Base-by-base conservation (phyloP, 495 filamentous ascomycete species). In the Xylaria nigripes region DNA sequence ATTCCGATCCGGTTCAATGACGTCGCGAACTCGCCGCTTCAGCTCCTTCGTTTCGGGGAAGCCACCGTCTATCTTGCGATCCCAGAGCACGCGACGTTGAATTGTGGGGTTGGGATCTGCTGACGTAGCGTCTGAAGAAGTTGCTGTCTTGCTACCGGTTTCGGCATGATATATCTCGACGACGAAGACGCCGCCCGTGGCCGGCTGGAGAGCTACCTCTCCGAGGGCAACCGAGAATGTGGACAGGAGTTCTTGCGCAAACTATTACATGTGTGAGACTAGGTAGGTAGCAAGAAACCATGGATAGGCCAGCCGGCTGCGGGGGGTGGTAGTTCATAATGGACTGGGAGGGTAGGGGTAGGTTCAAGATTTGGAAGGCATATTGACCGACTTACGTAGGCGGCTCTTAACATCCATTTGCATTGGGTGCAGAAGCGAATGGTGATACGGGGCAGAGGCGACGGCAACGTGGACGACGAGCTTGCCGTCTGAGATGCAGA, bases 191-290 rank as follows among this genome's bases (percentile, higher is more conserved):
- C 93, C 93, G 22, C 93, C 91, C 0, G 89, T 95, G 16, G 82
- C 66, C 0, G 93, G 93, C 38, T 92, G 79, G 0, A 98, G 82
- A n/a, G 93, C 81, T 13, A 98, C 85, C 69, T 97, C 92, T 43
- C 92, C 90, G 0, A 98, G 77, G 51, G 83, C 76, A 12, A 83
- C 90, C 47, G 79, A 77, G 74, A 98, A 98, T 6, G 93, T 98
- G n/a, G 89, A 93, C 55, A 98, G 84, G 49, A 98, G 87, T 71
- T 98, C 93, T 81, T 98, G 93, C 42, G 87, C 90, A 71, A 87
- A 96, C 89, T 95, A 22, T 48, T 3, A 29, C n/a, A 16, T 13
- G n/a, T 4, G 22, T 32, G 12, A 41, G 23, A 13, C 38, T n/a
- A n/a, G n/a, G n/a, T n/a, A n/a, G n/a, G n/a, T 22, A 61, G 45